Evolutionary conservation across 192 early-diverging fungal genomes (phyloP).

Genomic region (Umbelopsis sp.): DNA sequence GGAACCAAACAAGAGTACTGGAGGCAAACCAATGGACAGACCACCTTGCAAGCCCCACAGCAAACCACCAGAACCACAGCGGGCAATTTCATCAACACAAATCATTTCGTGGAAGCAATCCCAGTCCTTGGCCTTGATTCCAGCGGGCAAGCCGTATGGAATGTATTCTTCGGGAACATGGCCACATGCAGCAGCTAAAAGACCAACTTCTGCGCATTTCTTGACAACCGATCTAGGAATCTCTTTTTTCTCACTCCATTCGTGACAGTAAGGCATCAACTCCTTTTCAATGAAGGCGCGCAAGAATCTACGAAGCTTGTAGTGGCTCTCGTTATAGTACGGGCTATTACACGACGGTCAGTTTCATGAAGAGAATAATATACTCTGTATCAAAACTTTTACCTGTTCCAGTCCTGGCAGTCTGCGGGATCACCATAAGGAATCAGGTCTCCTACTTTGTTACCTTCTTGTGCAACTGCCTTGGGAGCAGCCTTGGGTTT

Average conservation of each 20-base stretch:
- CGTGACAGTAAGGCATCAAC: slow-evolving; percentile 73
- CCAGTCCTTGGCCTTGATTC: slow-evolving; percentile 57
- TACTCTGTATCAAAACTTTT: not conserved
- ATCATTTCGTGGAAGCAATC: slow-evolving; percentile 80
- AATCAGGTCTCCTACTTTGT: slow-evolving; percentile 70
- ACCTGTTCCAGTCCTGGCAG: slow-evolving; percentile 58
- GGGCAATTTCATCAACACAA: slow-evolving; percentile 76
- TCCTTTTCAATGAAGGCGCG: slow-evolving; percentile 78
- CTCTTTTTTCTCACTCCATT: slow-evolving; percentile 82
- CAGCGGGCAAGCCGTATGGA: slow-evolving; percentile 47
- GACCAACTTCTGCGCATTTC: slow-evolving; percentile 71
- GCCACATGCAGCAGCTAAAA: slow-evolving; percentile 69
- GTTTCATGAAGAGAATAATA: not conserved
- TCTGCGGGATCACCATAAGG: slow-evolving; percentile 81
- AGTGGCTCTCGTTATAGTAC: slow-evolving; percentile 80
- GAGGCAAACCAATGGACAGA: slow-evolving; percentile 69
- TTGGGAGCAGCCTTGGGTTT: not conserved
- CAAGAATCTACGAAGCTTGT: slow-evolving; percentile 59
- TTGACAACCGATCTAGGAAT: slow-evolving; percentile 68
- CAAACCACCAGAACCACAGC: slow-evolving; percentile 79
- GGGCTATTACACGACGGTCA: slow-evolving; percentile 47
- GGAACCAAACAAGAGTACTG: slow-evolving; percentile 71
- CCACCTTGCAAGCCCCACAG: slow-evolving; percentile 75
- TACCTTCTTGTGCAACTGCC: not conserved
- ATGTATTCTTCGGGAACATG: slow-evolving; percentile 39